phyloP scores from a whole-genome alignment of 192 early-diverging fungal genomes.

The Podila minutissima region DNA sequence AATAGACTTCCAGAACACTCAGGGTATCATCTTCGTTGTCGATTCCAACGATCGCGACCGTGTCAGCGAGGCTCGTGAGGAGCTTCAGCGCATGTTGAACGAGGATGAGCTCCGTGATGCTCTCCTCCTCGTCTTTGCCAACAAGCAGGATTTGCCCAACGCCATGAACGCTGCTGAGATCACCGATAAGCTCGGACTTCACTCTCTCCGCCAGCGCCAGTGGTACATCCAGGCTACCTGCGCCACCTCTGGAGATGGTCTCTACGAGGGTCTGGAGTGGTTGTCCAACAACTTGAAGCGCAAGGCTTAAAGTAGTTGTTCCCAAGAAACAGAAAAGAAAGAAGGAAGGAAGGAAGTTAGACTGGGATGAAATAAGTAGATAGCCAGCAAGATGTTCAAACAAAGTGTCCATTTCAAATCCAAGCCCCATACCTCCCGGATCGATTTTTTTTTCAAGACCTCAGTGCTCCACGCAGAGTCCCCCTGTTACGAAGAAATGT shows the following conservation, averaged over 20 bases:
- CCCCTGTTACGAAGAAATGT: too few species aligned
- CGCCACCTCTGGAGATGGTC: conserved; percentile 94
- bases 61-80: conserved; percentile 92
- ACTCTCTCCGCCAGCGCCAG: conserved; percentile 78
- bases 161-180: conserved; percentile 96
- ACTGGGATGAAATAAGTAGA: too few species aligned
- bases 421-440: background rate
- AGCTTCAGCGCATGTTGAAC: conserved; percentile 94
- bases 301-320: conserved; percentile 46
- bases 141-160: conserved; percentile 99
- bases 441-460: background rate
- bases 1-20: conserved; percentile 95
- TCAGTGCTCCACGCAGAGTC: too few species aligned
- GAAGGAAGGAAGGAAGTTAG: background rate
- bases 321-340: background rate
- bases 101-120: conserved; percentile 96
- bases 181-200: conserved; percentile 93
- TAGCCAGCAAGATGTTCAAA: background rate
- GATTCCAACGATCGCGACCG: conserved; percentile 98
- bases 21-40: conserved; percentile 97
- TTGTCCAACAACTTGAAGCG: conserved; percentile 77
- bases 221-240: conserved; percentile 97
- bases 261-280: conserved; percentile 98
- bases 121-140: conserved; percentile 93
- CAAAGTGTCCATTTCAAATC: conserved; percentile 1